Evolutionary conservation across 768 basidiomycete species (phyloP).

Genomic region (Suillus weaverae): DNA sequence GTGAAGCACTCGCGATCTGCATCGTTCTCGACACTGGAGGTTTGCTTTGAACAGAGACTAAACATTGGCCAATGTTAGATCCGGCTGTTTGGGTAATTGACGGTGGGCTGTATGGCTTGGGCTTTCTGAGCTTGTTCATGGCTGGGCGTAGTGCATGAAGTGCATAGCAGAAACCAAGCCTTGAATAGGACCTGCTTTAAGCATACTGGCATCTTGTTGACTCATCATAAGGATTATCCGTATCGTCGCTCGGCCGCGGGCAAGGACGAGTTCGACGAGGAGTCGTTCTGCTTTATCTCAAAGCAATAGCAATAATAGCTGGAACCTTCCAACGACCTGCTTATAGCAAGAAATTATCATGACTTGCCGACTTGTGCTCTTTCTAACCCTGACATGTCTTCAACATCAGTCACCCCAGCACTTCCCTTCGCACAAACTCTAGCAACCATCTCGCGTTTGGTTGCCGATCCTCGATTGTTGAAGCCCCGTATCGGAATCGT

Average conservation of each 20-base stretch:
- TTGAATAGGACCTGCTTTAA: neutral
- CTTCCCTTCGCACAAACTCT: conserved; percentile 5
- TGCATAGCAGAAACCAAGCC: neutral
- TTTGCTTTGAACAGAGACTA: neutral
- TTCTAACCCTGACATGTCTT: neutral
- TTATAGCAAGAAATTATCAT: neutral
- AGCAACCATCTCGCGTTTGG: conserved; percentile 11
- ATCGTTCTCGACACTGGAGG: conserved; percentile 30
- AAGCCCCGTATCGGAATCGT: conserved; percentile 78
- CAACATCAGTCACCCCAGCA: neutral
- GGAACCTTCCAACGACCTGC: neutral
- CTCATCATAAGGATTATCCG: neutral
- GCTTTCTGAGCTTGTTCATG: conserved; percentile 29
- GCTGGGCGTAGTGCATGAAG: neutral
- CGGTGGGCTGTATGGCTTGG: conserved; percentile 4
- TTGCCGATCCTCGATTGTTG: conserved; percentile 36
- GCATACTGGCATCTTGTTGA: neutral
- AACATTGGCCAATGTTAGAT: neutral
- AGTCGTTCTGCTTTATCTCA: neutral
- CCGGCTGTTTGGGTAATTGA: conserved; percentile 1
- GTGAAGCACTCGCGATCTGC: conserved; percentile 24
- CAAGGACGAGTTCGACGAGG: neutral
- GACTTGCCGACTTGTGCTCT: neutral
- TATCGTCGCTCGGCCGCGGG: neutral
- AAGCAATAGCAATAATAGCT: neutral